phyloP scores from a whole-genome alignment of 2,329 filamentous ascomycete species.

The Capronia americana region DNA sequence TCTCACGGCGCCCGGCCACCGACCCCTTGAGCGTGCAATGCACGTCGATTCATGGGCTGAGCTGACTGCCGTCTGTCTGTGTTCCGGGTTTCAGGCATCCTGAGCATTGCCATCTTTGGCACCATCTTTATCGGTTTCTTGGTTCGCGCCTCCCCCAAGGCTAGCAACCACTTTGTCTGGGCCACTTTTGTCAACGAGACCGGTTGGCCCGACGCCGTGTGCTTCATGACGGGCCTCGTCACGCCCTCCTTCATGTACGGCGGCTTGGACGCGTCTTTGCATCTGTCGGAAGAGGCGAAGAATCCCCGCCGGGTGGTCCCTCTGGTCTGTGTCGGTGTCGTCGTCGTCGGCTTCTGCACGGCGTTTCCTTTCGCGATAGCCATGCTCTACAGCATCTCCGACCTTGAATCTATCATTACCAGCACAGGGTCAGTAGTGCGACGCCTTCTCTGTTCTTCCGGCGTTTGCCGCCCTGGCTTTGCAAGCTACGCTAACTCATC shows the following conservation, averaged over 20 bases:
- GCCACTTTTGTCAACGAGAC: slow-evolving; percentile 27
- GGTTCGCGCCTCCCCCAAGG: slow-evolving; percentile 27
- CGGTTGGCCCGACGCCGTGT: slow-evolving; percentile 38
- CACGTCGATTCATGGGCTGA: too few species aligned
- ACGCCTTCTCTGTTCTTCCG: too few species aligned
- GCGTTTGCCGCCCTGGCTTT: too few species aligned
- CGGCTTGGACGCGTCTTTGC: slow-evolving; percentile 47
- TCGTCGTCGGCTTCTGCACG: slow-evolving; percentile 46
- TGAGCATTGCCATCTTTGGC: slow-evolving; percentile 41
- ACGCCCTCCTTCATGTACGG: slow-evolving; percentile 48
- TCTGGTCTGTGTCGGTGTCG: slow-evolving; percentile 43
- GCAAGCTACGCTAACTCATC: too few species aligned
- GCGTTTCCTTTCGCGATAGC: slow-evolving; percentile 33
- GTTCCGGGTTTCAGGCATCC: too few species aligned
- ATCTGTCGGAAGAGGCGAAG: slow-evolving; percentile 49
- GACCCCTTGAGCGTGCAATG: too few species aligned
- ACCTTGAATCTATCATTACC: slow-evolving; percentile 24
- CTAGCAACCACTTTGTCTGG: slow-evolving; percentile 29
- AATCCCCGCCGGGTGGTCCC: slow-evolving; percentile 44
- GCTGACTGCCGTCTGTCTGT: too few species aligned
- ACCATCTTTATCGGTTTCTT: slow-evolving; percentile 41
- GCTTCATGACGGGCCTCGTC: slow-evolving; percentile 49
- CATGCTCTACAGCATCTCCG: slow-evolving; percentile 33
- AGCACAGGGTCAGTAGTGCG: slow-evolving; percentile 7
- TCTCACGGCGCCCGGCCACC: not conserved